phyloP scores from a whole-genome alignment of 2,329 filamentous ascomycete genomes.

The Ophiosphaerella narmari region DNA sequence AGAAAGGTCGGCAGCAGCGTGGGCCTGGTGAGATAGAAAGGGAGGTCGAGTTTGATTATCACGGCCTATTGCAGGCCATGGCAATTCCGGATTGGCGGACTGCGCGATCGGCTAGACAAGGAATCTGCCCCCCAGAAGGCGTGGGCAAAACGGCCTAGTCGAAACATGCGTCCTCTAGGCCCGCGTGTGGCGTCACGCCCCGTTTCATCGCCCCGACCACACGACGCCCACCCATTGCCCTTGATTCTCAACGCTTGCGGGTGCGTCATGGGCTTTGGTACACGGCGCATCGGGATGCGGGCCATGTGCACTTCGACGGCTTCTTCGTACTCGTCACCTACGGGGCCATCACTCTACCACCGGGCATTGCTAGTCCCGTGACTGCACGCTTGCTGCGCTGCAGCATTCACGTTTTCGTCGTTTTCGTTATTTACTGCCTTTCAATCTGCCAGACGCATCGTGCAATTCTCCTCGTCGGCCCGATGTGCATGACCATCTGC shows the following conservation, averaged over 20 bases:
- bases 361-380: no score
- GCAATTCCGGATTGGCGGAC: conserved; percentile 21
- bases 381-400: no score
- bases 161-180: not conserved
- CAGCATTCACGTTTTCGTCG: no score
- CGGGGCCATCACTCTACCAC: no score
- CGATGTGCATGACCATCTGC: not conserved
- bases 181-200: not conserved
- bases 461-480: not conserved
- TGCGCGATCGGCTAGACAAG: conserved; percentile 12
- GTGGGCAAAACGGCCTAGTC: conserved; percentile 13
- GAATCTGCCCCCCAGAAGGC: conserved; percentile 12
- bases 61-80: conserved; percentile 6
- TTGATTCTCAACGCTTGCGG: no score
- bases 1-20: conserved; percentile 16
- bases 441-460: conserved; percentile 8
- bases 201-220: conserved; percentile 21
- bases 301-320: no score
- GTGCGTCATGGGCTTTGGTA: no score
- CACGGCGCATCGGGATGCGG: no score
- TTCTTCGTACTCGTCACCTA: no score
- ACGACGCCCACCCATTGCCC: no score
- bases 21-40: conserved; percentile 25
- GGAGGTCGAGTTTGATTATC: conserved; percentile 31
- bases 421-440: conserved; percentile 12